Base-by-base conservation (phyloP, 495 filamentous ascomycete genomes). In the Pseudoneurospora amorphoporcata region DNA sequence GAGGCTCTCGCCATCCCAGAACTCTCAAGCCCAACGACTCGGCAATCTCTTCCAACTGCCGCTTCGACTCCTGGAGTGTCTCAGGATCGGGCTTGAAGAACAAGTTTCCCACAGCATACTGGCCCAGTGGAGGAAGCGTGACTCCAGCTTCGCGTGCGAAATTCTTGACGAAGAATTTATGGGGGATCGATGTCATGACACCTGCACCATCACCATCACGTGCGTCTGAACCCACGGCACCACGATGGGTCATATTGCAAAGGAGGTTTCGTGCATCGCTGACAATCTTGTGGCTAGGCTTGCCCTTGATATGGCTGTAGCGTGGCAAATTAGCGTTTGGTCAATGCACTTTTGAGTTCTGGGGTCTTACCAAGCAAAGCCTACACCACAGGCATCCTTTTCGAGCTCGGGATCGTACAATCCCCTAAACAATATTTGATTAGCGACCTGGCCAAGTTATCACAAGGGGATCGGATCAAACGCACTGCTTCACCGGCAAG, bases 201-300 rank as follows among this genome's bases (percentile, higher is more conserved):
- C 95, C 95, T 74, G 95, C 95, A 81, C 95, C 95, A 77, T 99
- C 95, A 76, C 95, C 95, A 82, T 99, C 95, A 82, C 95, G 92
- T 71, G 93, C 94, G 86, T 99, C 95, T 12, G 95, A 98, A 72
- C 95, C 95, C 77, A 99, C 95, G 71, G 95, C 95, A 84, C 95
- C 95, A 80, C 95, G 91, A 85, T 99, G 95, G 87, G 95, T 98
- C 95, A 99, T 99, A 87, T 99, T 99, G 85, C 96, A 99, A 72
- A 99, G 89, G 58, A 99, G 87, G 81, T 94, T 95, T 73, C 93
- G 91, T 70, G 95, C 95, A 98, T 99, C 95, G 85, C 93, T 97
- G 70, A 99, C 91, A 77, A 99, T 99, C 82, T 99, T 99, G 85
- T 99, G 96, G 85, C 94, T 98, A 39, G 96, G 83, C 81, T 92